Evolutionary conservation across 345 rosid genomes (phyloP), one percentile per base, ranked within the genome.

Genomic region (Camelina hispida): DNA sequence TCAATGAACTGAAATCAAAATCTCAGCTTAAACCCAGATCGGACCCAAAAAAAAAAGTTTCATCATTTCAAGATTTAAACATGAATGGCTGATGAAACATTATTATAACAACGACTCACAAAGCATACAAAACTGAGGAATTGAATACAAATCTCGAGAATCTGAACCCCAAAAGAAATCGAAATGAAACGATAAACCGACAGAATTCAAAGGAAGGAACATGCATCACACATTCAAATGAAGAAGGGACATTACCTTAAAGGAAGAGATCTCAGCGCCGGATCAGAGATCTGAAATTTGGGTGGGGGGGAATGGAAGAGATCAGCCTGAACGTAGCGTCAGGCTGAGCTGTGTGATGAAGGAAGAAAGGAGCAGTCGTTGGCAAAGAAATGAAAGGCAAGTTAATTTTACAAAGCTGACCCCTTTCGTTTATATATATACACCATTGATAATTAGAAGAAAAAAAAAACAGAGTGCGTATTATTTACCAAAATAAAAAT

Each of bases 311-410:
- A 6, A 5, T 23, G 43, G 53, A 35, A 46, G 42, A 68, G 70
- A 55, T 43, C 9, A 64, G 71, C 60, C 65, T 55, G 52, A 74
- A 51, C 28, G 77, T 20, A 25, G 65, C 9, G 65, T 73, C 65
- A 73, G 78, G 71, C 59, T 74, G 72, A 75, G 79, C 47, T 75
- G 71, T 75, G 71, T 74, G 66, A 74, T 66, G 9, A 48, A n/a
- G 68, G 46, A 69, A 69, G 46, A 28, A 28, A 28, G 30, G 30
- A 32, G 11, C 23, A 44, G 9, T 25, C 11, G 52, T 72, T 73
- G 62, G 63, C 70, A 28, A 28, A 4, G 0, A 15, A 74, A 40
- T 48, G 32, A 57, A 57, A 22, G 78, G 66, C 72, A 57, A 66
- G n/a, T 74, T 0, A 42, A 0, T 62, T 30, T 62, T 18, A 30